These are phyloP conservation scores for Scutellaria galericulata DNA, from an alignment of 257 asterid genomes.

Conservation along the genomic window DNA sequence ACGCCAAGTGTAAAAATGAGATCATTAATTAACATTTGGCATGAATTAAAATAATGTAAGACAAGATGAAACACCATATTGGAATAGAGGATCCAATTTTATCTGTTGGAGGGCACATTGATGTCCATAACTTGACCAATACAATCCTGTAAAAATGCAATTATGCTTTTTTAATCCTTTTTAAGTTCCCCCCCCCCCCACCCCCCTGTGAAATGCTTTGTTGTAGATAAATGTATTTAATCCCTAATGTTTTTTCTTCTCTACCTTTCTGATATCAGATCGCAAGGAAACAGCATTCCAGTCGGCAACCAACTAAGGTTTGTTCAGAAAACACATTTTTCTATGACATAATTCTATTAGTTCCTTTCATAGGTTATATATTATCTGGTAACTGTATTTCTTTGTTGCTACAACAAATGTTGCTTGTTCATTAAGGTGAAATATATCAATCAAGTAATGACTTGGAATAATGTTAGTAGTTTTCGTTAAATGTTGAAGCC, in stretches of 20 bases:
- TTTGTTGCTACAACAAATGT: conserved; percentile 14
- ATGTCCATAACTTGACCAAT: not conserved
- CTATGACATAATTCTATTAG: not conserved
- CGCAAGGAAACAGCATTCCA: conserved; percentile 49
- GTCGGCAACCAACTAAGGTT: conserved; percentile 67
- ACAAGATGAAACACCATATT: too few species aligned
- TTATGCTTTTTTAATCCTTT: not conserved
- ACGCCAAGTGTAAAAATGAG: too few species aligned
- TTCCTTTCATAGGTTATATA: conserved; percentile 17
- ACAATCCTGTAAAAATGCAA: not conserved
- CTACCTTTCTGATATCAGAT: conserved; percentile 44
- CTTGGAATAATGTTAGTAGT: conserved; percentile 5
- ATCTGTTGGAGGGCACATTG: not conserved
- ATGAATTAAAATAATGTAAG: too few species aligned
- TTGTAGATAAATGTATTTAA: conserved; percentile 8
- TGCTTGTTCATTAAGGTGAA: conserved; percentile 1
- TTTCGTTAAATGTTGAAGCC: conserved; percentile 11
- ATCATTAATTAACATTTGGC: too few species aligned
- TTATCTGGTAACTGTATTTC: not conserved
- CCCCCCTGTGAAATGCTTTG: not conserved
- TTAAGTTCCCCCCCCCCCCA: not conserved
- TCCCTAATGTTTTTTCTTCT: conserved; percentile 29
- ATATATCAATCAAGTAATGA: not conserved
- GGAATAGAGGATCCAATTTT: too few species aligned
- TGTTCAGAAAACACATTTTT: conserved; percentile 16